Base-by-base conservation (phyloP, 73 alveolate species). In the Uronychia setigera region DNA sequence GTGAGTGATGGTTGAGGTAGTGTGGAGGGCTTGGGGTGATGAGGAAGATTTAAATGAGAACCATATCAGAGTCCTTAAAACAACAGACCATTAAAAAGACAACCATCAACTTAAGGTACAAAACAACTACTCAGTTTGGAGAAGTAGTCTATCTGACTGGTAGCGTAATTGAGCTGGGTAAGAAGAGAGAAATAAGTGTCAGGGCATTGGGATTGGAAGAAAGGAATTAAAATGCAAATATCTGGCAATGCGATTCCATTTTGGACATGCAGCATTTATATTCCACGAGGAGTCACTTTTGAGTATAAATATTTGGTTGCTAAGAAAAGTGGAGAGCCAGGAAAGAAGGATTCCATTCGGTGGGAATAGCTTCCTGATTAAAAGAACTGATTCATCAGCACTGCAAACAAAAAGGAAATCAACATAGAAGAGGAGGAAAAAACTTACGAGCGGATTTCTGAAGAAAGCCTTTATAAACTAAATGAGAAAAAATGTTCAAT, bases 231-330 rank as follows among this genome's bases (percentile, higher is more conserved):
- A 32, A 80, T 80, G 86, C 26, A 33, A 25, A 80, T 60, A 27
- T 58, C 34, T 14, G 31, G 59, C 1, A 57, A 58, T 0, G 31
- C 29, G 30, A 33, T 29, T 58, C 79, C 79, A 25, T 29, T 58
- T 29, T 80, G 86, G 86, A 80, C 35, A 11, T 33, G 58, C 29
- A 34, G 29, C 32, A 5, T 80, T 1, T 19, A 35, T 29, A 79
- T 80, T 33, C 86, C 86, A 26, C 27, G 78, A 35, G 86, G 86
- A 9, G 30, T 34, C 27, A 80, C 86, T 30, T 80, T 80, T 80
- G 86, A 80, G 58, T 80, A 80, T 31, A 80, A 80, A 29, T 80
- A 46, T 33, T 32, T 80, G 14, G 58, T 80, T n/a, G 86, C 78
- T n/a, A 80, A n/a, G 29, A 13, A 67, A 5, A 27, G 59, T 5